Percentiles rank a stretch among this genome's conserved stretches.
phyloP scores from a whole-genome alignment of 805 yeast species.

The Nakazawaea holstii region DNA sequence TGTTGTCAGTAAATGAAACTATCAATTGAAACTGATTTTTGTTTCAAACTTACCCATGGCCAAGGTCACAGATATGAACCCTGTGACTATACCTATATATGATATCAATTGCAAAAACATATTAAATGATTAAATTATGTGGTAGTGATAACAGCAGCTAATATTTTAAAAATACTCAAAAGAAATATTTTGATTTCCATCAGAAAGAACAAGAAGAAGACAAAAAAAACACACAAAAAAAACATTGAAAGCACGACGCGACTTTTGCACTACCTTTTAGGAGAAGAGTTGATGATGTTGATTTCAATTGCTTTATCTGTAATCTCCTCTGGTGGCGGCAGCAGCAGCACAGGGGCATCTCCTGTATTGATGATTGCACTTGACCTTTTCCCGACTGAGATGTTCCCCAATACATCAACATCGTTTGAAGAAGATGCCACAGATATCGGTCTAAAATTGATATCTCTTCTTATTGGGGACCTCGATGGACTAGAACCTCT shows the following conservation, averaged over 20 bases:
- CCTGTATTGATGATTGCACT: not conserved
- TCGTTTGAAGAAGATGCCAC: not conserved
- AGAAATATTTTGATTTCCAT: too few species aligned
- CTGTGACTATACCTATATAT: conserved; percentile 52
- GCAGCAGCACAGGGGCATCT: too few species aligned
- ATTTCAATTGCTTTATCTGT: not conserved
- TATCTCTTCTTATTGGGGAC: not conserved
- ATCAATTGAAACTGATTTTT: too few species aligned
- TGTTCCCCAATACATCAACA: not conserved
- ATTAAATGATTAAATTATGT: not conserved
- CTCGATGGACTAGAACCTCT: not conserved
- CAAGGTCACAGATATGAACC: conserved; percentile 55
- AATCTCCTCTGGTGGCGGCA: too few species aligned
- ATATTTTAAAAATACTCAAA: too few species aligned
- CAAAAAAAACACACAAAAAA: not conserved
- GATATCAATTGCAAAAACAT: conserved; percentile 62
- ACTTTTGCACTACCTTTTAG: not conserved
- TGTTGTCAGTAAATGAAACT: conserved; percentile 11
- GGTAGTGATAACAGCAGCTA: too few species aligned
- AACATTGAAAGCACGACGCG: not conserved
- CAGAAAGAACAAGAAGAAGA: not conserved
- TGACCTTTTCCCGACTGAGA: not conserved
- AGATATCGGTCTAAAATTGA: not conserved
- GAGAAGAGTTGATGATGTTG: not conserved
- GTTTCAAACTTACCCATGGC: conserved; percentile 29